Evolutionary conservation across 2,329 filamentous ascomycete genomes (phyloP), one percentile per base, ranked within the genome.

Genomic region (Fusarium multiceps): DNA sequence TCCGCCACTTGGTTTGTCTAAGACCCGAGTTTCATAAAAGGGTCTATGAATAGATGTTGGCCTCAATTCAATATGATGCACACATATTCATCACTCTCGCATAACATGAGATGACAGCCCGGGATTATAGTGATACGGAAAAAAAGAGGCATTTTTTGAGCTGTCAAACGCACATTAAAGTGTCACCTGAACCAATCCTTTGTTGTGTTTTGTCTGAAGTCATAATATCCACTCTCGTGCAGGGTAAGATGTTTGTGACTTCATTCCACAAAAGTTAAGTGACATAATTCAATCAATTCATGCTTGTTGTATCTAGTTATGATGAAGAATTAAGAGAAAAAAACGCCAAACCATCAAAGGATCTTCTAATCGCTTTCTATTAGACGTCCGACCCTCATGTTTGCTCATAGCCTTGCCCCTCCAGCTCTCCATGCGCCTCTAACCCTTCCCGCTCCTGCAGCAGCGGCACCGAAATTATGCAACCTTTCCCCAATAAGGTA

Each of bases 401-500:
- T 42, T 18, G 23, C 42, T 41, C 51, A 81, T 45, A 79, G 45
- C 59, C 78, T 76, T 40, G 67, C 71, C 37, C 78, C 76, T 43
- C 79, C 76, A 16, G 78, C 76, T 55, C 78, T 80, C 80, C 82
- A 82, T 16, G 78, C 77, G 4, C 75, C 76, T 62, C 76, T 77
- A 18, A 76, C 75, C 58, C 77, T 78, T 16, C 78, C 76, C 20
- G 77, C 78, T 20, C 78, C 80, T 10, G 80, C 79, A 18, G 81
- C 78, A 10, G 78, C 80, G 3, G 79, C 79, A 6, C 93, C 93
- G 80, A 98, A 97, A 79, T 99, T 99, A 82, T 99, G 97, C 75
- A 99, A 81, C 63, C 94, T 84, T 82, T 99, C 95, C 4, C 96
- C 96, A 76, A 98, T 96, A 46, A 99, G 83, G 78, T 99, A 99